Evolutionary conservation across 2,329 filamentous ascomycete genomes (phyloP).

Genomic region (Lasiodiplodia citricola): DNA sequence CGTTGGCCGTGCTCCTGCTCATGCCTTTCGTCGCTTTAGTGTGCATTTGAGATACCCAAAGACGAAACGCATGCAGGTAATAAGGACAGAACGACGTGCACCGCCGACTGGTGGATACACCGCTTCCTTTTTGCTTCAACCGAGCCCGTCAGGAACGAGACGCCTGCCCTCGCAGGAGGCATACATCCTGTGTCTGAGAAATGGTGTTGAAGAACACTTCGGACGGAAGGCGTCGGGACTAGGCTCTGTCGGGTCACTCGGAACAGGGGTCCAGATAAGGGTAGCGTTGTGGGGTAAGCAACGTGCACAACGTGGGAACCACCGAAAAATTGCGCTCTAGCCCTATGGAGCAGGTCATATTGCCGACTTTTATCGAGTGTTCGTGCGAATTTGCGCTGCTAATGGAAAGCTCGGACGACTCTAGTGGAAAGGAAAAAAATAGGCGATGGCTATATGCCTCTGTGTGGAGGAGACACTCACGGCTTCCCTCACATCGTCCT

Average conservation of each 20-base stretch:
- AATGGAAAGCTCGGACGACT: not conserved
- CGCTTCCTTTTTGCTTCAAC: not conserved
- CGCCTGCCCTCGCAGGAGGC: not conserved
- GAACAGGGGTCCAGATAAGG: conserved; percentile 20
- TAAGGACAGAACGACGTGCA: not conserved
- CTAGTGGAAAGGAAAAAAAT: not conserved
- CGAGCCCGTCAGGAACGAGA: not conserved
- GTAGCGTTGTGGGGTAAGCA: conserved; percentile 13
- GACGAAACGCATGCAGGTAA: not conserved
- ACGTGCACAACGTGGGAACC: conserved; percentile 13
- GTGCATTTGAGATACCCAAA: conserved; percentile 13
- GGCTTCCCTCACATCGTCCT: conserved; percentile 4
- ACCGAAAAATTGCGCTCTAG: conserved; percentile 14
- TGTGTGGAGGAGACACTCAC: not conserved
- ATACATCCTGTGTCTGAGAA: not conserved
- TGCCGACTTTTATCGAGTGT: not conserved
- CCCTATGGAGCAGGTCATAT: conserved; percentile 16
- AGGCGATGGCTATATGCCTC: not conserved
- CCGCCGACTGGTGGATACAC: not conserved
- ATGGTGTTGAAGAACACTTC: conserved; percentile 12
- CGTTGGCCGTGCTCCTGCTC: not conserved
- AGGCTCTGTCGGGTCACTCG: conserved; percentile 2
- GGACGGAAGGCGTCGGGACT: conserved; percentile 11
- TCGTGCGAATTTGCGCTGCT: not conserved
- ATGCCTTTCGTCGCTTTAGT: not conserved